These are phyloP conservation scores for Microdochium bolleyi DNA, from an alignment of 2,329 filamentous ascomycete genomes.

Conservation along the genomic window DNA sequence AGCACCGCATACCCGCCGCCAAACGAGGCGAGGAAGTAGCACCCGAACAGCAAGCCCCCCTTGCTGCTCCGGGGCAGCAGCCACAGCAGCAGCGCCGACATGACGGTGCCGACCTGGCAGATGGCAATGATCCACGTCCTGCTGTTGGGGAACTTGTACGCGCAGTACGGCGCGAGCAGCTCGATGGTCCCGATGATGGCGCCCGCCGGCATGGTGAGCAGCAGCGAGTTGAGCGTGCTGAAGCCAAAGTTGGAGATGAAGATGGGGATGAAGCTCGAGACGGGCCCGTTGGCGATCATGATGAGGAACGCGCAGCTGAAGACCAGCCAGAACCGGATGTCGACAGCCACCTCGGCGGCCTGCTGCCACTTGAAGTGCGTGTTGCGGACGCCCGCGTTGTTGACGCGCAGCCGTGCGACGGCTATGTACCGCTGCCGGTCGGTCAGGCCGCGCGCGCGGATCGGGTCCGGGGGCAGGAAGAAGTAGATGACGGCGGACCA, in stretches of 20 bases:
- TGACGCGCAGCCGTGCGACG: conserved; percentile 17
- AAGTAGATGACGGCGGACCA: conserved; percentile 29
- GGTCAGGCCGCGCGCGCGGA: conserved; percentile 22
- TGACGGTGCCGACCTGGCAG: conserved; percentile 29
- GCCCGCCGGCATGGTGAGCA: conserved; percentile 32
- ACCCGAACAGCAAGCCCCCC: conserved; percentile 37
- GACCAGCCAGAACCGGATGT: conserved; percentile 28
- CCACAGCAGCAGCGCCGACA: conserved; percentile 33
- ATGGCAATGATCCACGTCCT: conserved; percentile 28
- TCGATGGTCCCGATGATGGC: conserved; percentile 22
- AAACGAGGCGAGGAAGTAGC: conserved; percentile 35
- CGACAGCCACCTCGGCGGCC: conserved; percentile 23
- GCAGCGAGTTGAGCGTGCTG: conserved; percentile 30
- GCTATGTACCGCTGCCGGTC: conserved; percentile 18
- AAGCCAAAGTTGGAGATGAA: conserved; percentile 37
- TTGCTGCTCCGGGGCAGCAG: conserved; percentile 28
- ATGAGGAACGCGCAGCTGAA: conserved; percentile 28
- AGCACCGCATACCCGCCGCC: conserved; percentile 38
- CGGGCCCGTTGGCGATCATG: conserved; percentile 34
- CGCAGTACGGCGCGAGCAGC: conserved; percentile 27
- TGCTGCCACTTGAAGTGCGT: conserved; percentile 34
- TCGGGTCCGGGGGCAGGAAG: conserved; percentile 29
- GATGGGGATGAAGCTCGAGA: conserved; percentile 34
- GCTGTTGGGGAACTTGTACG: conserved; percentile 24
- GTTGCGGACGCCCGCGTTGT: conserved; percentile 30